Conservation (phyloP, 495 filamentous ascomycete species). For the Talaromyces liani region DNA sequence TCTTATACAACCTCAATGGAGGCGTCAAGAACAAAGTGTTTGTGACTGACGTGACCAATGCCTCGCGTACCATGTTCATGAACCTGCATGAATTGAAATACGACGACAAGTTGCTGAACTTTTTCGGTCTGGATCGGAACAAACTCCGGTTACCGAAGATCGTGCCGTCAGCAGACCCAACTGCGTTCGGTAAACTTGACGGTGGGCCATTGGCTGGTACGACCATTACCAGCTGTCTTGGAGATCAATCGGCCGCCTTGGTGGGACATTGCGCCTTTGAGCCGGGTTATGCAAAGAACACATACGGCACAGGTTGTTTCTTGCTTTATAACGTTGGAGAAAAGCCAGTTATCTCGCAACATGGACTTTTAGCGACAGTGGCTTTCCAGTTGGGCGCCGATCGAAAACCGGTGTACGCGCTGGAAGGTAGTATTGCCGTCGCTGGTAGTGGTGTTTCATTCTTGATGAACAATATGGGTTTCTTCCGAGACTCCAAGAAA, state of each 20-base stretch:
- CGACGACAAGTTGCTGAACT: slow-evolving; percentile 70
- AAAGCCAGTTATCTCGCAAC: slow-evolving; percentile 80
- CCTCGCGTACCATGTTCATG: slow-evolving; percentile 94
- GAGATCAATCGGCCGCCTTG: slow-evolving; percentile 88
- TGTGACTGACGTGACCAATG: slow-evolving; percentile 90
- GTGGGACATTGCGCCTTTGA: slow-evolving; percentile 89
- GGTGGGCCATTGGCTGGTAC: slow-evolving; percentile 59
- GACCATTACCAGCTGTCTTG: slow-evolving; percentile 78
- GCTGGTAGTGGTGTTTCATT: slow-evolving; percentile 87
- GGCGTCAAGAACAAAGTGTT: slow-evolving; percentile 60
- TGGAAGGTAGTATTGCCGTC: slow-evolving; percentile 90
- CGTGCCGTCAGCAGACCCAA: slow-evolving; percentile 74
- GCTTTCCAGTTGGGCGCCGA: slow-evolving; percentile 59
- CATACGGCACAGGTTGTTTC: slow-evolving; percentile 94
- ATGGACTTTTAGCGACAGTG: slow-evolving; percentile 83
- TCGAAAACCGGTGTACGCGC: slow-evolving; percentile 68
- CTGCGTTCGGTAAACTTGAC: slow-evolving; percentile 62
- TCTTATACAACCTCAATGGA: slow-evolving; percentile 85
- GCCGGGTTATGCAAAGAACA: slow-evolving; percentile 89
- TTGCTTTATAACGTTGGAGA: slow-evolving; percentile 88
- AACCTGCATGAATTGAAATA: slow-evolving; percentile 78
- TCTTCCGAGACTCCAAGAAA: slow-evolving; percentile 65
- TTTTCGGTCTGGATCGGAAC: slow-evolving; percentile 65
- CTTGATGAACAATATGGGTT: slow-evolving; percentile 77
- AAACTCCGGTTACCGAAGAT: slow-evolving; percentile 72